A percentile compares a stretch with the other conserved stretches of the same genome.
Evolutionary conservation across 441 rosid genomes (phyloP).

Genomic region (Pelargonium citronellum): DNA sequence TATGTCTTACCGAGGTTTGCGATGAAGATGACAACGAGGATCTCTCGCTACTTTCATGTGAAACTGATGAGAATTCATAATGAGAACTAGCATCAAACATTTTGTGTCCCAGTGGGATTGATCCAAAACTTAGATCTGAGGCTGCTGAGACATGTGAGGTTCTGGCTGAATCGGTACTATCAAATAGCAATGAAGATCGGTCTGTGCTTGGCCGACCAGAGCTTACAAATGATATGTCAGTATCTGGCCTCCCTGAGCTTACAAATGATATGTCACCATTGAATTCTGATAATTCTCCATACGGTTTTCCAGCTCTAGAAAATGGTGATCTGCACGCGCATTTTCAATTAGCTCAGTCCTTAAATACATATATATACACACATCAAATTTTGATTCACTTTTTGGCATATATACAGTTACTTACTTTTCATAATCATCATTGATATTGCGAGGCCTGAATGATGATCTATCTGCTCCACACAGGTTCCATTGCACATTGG

Average conservation of each 20-base stretch:
- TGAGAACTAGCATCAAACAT: not conserved
- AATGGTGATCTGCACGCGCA: not conserved
- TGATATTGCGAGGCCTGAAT: not conserved
- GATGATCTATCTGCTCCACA: constrained; percentile 2
- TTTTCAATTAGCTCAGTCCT: not conserved
- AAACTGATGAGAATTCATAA: not conserved
- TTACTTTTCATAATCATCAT: not conserved
- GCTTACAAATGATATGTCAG: constrained; percentile 2
- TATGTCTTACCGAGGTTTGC: not conserved
- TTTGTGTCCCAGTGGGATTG: not conserved
- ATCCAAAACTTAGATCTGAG: not conserved
- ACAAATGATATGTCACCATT: not conserved
- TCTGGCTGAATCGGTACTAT: not conserved
- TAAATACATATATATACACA: not conserved
- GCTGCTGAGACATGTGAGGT: not conserved
- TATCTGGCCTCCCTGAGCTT: not conserved
- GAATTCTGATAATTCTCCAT: not conserved
- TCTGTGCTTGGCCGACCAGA: not conserved
- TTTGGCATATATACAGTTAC: not conserved
- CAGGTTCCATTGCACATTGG: not conserved
- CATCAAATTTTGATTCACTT: not conserved
- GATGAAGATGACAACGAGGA: not conserved
- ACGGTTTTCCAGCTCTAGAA: not conserved
- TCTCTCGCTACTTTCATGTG: not conserved
- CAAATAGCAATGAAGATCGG: not conserved